Evolutionary conservation across 176 grass and related monocot species (phyloP), one percentile per base, ranked within the genome.

Genomic region (Aegilops bicornis): DNA sequence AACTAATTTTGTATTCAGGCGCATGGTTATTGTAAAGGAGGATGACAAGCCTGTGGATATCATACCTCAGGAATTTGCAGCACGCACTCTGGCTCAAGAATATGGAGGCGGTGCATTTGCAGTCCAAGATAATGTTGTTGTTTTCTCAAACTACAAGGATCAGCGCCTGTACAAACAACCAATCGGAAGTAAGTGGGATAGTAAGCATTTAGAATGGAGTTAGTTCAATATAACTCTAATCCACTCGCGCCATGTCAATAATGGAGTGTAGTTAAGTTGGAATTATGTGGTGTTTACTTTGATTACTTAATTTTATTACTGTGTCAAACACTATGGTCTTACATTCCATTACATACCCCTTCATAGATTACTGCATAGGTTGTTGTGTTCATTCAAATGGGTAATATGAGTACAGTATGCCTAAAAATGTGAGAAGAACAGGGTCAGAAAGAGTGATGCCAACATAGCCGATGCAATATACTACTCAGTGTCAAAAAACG

Each of bases 111-210:
- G 93, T 9, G 72, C 90, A 72, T 91, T 98, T 91, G 78, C 96
- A 12, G 85, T 92, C 79, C 79, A 86, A 27, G 92, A 95, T 39
- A 89, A 80, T 81, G 81, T 88, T 20, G 71, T 95, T 87, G 69
- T 98, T 85, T 95, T 98, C 86, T 98, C 96, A 8, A 98, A 98
- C 76, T 98, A 95, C 80, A 89, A 91, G 76, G 96, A 98, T 77
- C 96, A 95, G 73, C 82, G 93, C 75, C 84, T 98, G 8, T 98
- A 98, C 89, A 91, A 94, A 82, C 83, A 92, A 79, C 24, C n/a
- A 19, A 67, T 86, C 70, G 79, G 86, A 91, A 89, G 96, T 98
- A 88, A 84, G 78, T 69, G 16, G 25, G 12, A 22, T 74, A 24
- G 1, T 85, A 64, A 76, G 16, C 9, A 76, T 1, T 76, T 30